Evolutionary conservation across 257 asterid genomes (phyloP), one percentile per base, ranked within the genome.

Genomic region (Nicotiana paniculata): DNA sequence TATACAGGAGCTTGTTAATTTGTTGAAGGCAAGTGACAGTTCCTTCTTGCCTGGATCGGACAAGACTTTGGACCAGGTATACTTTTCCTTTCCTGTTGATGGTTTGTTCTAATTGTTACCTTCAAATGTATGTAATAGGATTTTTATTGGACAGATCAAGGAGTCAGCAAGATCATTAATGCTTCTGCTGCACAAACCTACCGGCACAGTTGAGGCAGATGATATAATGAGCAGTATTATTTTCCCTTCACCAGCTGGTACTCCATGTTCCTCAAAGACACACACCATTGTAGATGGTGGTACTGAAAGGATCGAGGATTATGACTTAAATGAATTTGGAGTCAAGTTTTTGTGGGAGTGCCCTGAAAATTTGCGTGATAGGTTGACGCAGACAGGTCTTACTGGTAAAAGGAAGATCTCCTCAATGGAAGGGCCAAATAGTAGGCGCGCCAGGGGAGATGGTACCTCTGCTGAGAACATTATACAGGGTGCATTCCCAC

Each of bases 311-410:
- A 88, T 89, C 43, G 93, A 90, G 78, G 93, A 90, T 79, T 81
- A 81, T 81, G 85, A 82, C 85, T 81, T 87, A 68, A 91, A 88
- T 83, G 97, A 87, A 66, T 85, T 89, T 79, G 97, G 90, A 70
- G 91, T 91, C 70, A 90, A 84, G 64, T 96, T 93, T 85, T 81
- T 82, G 33, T 96, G 99, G 99, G 99, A 96, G 75, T 94, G 95
- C 81, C 98, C 99, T 13, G 99, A 96, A 90, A 94, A 88, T 90
- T 76, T 95, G 85, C 97, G 97, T 12, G 94, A 92, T 83, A 89
- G 98, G 82, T 88, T 92, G 84, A 84, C 95, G 28, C 95, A 92
- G 90, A 87, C 91, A 2, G 87, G 86, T 83, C 88, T 89, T 84
- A 85, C 92, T 43, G 78, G 81, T 62, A 96, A 94, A 88, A 86